phyloP scores from a whole-genome alignment of 75 land plant genomes.

The Pinus tabuliformis region DNA sequence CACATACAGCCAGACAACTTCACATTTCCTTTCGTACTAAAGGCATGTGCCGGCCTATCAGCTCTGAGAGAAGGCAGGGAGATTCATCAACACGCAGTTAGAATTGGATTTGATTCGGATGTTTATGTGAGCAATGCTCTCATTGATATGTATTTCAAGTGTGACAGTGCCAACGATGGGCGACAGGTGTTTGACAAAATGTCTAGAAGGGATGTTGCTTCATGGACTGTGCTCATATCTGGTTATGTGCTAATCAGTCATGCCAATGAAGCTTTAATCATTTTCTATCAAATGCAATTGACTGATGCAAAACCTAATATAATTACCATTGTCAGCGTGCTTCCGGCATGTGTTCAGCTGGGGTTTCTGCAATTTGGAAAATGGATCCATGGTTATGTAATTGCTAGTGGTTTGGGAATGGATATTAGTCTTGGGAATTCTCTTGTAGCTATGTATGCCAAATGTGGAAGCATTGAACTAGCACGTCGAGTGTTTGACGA shows the following conservation, averaged over 20 bases:
- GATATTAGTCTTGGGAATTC: constrained; percentile 11
- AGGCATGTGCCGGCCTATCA: constrained; percentile 30
- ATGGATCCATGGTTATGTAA: constrained; percentile 4
- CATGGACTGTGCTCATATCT: constrained; percentile 38
- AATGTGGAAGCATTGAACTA: constrained; percentile 10
- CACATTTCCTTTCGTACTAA: constrained; percentile 30
- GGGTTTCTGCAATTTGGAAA: constrained; percentile 44
- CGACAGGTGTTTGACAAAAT: constrained; percentile 26
- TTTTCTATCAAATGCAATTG: constrained; percentile 19
- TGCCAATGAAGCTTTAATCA: constrained; percentile 26
- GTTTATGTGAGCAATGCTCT: constrained; percentile 35
- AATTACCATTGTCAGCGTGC: constrained; percentile 37
- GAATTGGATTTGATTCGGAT: constrained; percentile 17
- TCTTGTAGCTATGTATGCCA: constrained; percentile 16
- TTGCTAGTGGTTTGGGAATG: neutral
- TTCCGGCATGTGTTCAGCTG: constrained; percentile 55
- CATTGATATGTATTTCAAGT: constrained; percentile 47
- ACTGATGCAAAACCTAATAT: constrained; percentile 21
- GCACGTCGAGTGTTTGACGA: constrained; percentile 14
- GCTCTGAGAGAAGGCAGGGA: constrained; percentile 21
- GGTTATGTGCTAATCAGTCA: constrained; percentile 29
- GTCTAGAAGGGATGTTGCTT: constrained; percentile 28
- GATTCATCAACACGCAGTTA: constrained; percentile 25
- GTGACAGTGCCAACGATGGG: constrained; percentile 22
- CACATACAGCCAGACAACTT: constrained; percentile 34